Evolutionary conservation across 1,284 basidiomycete species (phyloP), one percentile per base, ranked within the genome.

Genomic region (Coriolopsis trogii): DNA sequence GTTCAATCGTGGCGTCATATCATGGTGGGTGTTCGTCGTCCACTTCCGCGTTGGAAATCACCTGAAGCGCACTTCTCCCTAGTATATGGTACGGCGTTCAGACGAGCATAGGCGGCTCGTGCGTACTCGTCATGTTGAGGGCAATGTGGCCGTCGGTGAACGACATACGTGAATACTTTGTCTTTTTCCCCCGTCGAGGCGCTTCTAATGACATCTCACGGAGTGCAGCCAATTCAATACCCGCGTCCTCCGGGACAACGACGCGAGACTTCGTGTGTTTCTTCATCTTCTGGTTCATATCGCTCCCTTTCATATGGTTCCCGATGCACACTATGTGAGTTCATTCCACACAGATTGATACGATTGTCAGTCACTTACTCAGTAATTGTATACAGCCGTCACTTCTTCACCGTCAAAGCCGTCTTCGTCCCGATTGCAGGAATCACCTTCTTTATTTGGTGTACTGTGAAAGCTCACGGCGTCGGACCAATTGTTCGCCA

Each of bases 261-360:
- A 87, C 85, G 2, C 73, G 77, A 34, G 84, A 89, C 66, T 88
- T 89, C 61, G 72, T 93, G 70, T 84, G 83, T 56, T 95, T 95
- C 79, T 87, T 94, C 76, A 73, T 95, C 56, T 95, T 93, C 75
- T 93, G 89, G 83, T 71, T 93, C 36, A 77, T 93, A 47, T 89
- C 84, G 28, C 75, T 94, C 10, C 88, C 90, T 3, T 82, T 85
- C 23, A 87, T 93, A 56, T 91, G 84, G 83, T 85, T 91, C 52
- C 88, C 88, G 4, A 84, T 92, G 37, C 88, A 92, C 73, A 81
- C 88, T 67, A 85, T 93, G 83, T 84, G 61, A 51, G 79, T 70
- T 26, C 16, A 31, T 59, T 55, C n/a, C n/a, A 51, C 46, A 28
- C 23, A 29, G 30, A 10, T 18, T 1, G 2, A 3, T 15, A 28